Conservation (phyloP, 2,329 filamentous ascomycete genomes). For the Ascochyta viciae-villosae region DNA sequence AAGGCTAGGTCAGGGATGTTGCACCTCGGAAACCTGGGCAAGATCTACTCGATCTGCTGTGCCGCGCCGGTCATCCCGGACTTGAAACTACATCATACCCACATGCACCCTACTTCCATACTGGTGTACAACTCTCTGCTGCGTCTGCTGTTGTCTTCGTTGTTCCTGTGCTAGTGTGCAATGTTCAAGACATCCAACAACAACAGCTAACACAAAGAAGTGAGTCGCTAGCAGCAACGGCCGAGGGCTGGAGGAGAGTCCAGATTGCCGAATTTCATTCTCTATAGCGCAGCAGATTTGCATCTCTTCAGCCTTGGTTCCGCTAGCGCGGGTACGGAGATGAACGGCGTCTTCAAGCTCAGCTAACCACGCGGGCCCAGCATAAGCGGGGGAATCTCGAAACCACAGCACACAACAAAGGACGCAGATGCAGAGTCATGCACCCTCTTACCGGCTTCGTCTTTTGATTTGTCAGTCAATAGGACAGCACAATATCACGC, state of each 20-base stretch:
- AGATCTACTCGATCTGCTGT: slow-evolving; percentile 6
- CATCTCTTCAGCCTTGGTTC: slow-evolving; percentile 3
- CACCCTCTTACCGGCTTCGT: neutral
- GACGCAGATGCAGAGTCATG: neutral
- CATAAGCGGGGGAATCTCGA: slow-evolving; percentile 1
- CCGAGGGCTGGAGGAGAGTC: neutral
- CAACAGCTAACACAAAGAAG: neutral
- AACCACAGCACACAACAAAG: slow-evolving; percentile 1
- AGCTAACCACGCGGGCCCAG: slow-evolving; percentile 6
- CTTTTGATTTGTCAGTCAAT: neutral
- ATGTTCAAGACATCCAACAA: neutral
- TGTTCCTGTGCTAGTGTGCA: neutral
- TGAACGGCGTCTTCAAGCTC: slow-evolving; percentile 8
- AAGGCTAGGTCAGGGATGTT: neutral
- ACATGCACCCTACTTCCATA: neutral
- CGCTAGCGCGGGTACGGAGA: slow-evolving; percentile 13
- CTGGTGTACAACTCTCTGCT: neutral
- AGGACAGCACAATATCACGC: neutral
- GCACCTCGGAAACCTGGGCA: neutral
- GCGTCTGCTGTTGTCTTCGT: neutral
- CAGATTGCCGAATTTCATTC: slow-evolving; percentile 1
- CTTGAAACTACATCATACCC: neutral
- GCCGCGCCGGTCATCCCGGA: neutral
- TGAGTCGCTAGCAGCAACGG: neutral
- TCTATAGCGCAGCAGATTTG: slow-evolving; percentile 6